Percentiles rank a stretch among this genome's conserved stretches.
Evolutionary conservation across 179 eudicot species (phyloP).

Genomic region (Silene noctiflora): DNA sequence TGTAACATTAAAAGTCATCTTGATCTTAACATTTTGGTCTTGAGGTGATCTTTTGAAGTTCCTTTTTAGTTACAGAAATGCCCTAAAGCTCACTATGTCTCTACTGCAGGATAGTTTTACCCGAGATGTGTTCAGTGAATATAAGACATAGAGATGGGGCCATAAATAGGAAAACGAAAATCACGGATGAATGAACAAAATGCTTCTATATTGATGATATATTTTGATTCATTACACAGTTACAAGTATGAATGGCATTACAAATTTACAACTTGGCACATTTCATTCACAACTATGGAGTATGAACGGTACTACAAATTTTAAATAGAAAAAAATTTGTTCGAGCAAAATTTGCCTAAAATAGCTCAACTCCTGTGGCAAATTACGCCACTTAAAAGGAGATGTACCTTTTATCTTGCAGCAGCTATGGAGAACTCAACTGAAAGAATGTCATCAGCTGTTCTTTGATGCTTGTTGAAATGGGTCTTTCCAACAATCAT

Average conservation of each 20-base stretch:
- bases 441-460: conserved; percentile 13
- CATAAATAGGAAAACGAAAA: neutral
- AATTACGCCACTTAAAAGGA: conserved; percentile 9
- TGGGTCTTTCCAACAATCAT: conserved; percentile 57
- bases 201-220: conserved; percentile 8
- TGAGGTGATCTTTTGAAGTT: neutral
- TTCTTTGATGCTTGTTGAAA: conserved; percentile 27
- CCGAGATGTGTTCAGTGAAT: neutral
- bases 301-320: conserved; percentile 17
- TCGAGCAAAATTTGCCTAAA: conserved; percentile 15
- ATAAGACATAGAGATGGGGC: neutral
- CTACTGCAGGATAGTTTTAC: neutral
- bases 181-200: neutral
- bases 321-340: neutral
- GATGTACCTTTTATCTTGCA: conserved; percentile 2
- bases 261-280: conserved; percentile 15
- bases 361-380: conserved; percentile 3
- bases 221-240: conserved; percentile 7
- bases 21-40: neutral
- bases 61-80: neutral
- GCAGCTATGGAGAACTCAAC: conserved; percentile 12
- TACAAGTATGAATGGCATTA: conserved; percentile 19
- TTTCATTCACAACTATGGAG: conserved; percentile 8
- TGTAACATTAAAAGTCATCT: neutral
- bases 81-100: neutral